Base-by-base conservation (phyloP, 2,329 filamentous ascomycete species). In the Amauroascus niger region DNA sequence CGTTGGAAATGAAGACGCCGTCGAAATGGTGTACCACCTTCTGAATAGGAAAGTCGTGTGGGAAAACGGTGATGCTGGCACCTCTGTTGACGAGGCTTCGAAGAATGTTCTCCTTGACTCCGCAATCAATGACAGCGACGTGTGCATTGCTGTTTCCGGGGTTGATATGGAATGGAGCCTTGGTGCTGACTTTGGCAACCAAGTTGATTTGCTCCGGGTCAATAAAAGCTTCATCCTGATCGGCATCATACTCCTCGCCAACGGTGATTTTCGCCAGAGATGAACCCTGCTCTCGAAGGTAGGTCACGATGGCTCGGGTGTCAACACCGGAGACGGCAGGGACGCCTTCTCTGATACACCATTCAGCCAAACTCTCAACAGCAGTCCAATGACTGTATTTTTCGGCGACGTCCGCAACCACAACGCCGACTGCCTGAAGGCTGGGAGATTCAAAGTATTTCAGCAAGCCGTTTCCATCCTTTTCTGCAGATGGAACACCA, bases 91-190 rank as follows among this genome's bases (percentile, higher is more conserved):
- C 90, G 57, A 98, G 79, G 70, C 87, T 94, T 66, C 93, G 88
- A 56, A 98, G 83, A 65, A 98, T 98, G 77, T 98, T 98, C 81
- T 98, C 93, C 81, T 98, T 98, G 62, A 97, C 93, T 77, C 93
- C 93, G 67, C 93, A 98, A 74, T 98, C 93, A 68, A 98, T 86
- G 62, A 98, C 80, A 55, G 91, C 93, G 62, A 98, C 82, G 74
- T 98, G 93, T 69, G 88, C 84, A 65, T 86, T 82, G 59, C 91
- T 88, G 61, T 85, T 81, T 30, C 83, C 81, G 49, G 90, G 89
- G 69, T 87, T 86, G 60, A 97, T 86, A 65, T 97, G 88, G 77
- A 97, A 98, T 40, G 93, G 93, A 59, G 90, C 87, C 78, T 98
- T 98, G 72, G 93, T 98, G 78, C 87, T 95, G 62, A 98, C 93